These are phyloP conservation scores for Dispira parvispora DNA, from an alignment of 192 early-diverging fungal genomes.

Conservation along the genomic window DNA sequence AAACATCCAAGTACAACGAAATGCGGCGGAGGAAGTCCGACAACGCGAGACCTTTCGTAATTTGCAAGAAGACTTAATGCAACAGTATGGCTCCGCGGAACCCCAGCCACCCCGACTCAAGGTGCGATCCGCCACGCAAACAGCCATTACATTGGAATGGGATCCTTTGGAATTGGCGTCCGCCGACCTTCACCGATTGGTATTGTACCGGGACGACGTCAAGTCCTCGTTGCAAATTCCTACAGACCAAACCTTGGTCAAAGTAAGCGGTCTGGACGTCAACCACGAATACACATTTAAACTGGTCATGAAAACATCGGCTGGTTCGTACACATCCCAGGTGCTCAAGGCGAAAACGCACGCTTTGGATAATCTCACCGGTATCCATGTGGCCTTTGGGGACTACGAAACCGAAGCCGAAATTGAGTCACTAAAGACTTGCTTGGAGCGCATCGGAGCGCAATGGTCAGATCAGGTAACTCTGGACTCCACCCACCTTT, in stretches of 20 bases:
- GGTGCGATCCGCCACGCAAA: conserved; percentile 64
- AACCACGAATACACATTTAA: conserved; percentile 79
- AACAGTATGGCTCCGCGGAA: conserved; percentile 53
- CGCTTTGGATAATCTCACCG: conserved; percentile 91
- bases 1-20: conserved; percentile 86
- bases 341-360: conserved; percentile 66
- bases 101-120: conserved; percentile 68
- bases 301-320: conserved; percentile 82
- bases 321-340: conserved; percentile 68
- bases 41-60: conserved; percentile 67
- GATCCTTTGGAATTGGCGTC: conserved; percentile 68
- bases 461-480: conserved; percentile 71
- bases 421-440: conserved; percentile 52
- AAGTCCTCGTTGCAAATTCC: conserved; percentile 48
- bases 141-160: conserved; percentile 83
- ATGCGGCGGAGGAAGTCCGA: conserved; percentile 65
- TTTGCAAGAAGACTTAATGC: conserved; percentile 73
- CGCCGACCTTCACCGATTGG: conserved; percentile 68
- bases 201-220: conserved; percentile 79
- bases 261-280: conserved; percentile 81
- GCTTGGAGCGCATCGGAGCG: conserved; percentile 70
- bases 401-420: conserved; percentile 62
- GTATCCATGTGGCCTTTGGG: conserved; percentile 91
- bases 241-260: conserved; percentile 20
- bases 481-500: conserved; percentile 79